phyloP scores from a whole-genome alignment of 257 asterid species.

The Paulownia fortunei region DNA sequence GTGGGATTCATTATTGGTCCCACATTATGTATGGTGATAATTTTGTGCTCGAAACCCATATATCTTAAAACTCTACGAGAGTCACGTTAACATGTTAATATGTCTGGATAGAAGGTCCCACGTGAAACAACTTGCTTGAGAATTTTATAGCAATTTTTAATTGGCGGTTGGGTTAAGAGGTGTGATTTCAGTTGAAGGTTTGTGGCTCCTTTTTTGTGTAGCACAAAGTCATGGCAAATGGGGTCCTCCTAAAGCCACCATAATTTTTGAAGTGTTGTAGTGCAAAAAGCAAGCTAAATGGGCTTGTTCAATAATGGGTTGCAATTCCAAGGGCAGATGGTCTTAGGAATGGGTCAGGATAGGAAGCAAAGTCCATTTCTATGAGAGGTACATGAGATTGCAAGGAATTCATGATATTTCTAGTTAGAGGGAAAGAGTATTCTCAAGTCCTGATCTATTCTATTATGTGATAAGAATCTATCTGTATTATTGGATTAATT shows the following conservation, averaged over 20 bases:
- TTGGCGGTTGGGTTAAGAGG: constrained; percentile 31
- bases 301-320: constrained; percentile 1
- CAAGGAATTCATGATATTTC: no score
- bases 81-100: no score
- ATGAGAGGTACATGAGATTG: not conserved
- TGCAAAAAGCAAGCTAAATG: not conserved
- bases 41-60: no score
- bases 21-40: no score
- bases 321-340: not conserved
- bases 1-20: no score
- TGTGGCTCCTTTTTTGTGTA: constrained; percentile 12
- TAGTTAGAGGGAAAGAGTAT: no score
- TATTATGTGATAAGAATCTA: no score
- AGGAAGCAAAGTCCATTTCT: not conserved
- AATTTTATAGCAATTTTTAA: constrained; percentile 32
- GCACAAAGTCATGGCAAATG: constrained; percentile 26
- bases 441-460: no score
- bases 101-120: not conserved
- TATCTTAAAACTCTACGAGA: no score
- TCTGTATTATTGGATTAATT: no score
- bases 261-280: constrained; percentile 4
- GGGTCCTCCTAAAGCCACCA: constrained; percentile 5
- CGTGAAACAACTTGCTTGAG: constrained; percentile 1
- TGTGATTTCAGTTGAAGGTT: not conserved
- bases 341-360: not conserved